Percentiles rank a stretch among this genome's conserved stretches.
These are phyloP conservation scores for Cyberlindnera maclurae DNA, from an alignment of 805 yeast species.

Conservation along the genomic window DNA sequence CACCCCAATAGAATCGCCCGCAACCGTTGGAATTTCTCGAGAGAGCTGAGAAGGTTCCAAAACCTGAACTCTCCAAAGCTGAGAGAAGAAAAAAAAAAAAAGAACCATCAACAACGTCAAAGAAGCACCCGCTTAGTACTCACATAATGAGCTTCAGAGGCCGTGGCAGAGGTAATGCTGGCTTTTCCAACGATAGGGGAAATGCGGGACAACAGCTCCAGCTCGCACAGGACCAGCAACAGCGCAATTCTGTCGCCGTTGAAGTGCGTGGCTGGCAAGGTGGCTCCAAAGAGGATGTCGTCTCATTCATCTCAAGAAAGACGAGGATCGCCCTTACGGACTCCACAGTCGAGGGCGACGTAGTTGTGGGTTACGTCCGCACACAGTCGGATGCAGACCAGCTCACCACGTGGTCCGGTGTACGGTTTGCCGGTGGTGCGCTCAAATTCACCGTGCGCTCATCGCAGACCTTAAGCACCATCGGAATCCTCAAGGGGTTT, in stretches of 20 bases:
- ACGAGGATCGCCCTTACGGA: conserved; percentile 48
- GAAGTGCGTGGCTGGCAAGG: conserved; percentile 80
- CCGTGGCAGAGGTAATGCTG: conserved; percentile 2
- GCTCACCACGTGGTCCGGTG: conserved; percentile 61
- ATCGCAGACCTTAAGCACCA: conserved; percentile 36
- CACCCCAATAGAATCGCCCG: too few species aligned
- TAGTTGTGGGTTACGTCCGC: conserved; percentile 53
- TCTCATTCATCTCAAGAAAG: conserved; percentile 64
- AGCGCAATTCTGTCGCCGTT: conserved; percentile 36
- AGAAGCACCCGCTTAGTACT: background rate
- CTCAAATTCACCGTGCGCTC: conserved; percentile 38
- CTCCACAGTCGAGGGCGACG: conserved; percentile 46
- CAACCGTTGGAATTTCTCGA: too few species aligned
- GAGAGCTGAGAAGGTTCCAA: background rate
- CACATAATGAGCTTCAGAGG: conserved; percentile 6
- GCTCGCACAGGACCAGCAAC: conserved; percentile 10
- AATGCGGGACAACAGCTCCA: conserved; percentile 11
- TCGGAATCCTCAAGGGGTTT: conserved; percentile 55
- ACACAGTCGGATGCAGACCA: conserved; percentile 49
- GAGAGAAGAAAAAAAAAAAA: background rate
- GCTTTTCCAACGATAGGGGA: background rate
- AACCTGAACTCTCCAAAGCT: background rate
- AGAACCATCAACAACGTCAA: background rate
- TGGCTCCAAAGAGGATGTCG: conserved; percentile 61
- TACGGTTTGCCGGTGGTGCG: conserved; percentile 69